Conservation (phyloP, 1,284 basidiomycete genomes). For the Lentinula novae-zelandiae region DNA sequence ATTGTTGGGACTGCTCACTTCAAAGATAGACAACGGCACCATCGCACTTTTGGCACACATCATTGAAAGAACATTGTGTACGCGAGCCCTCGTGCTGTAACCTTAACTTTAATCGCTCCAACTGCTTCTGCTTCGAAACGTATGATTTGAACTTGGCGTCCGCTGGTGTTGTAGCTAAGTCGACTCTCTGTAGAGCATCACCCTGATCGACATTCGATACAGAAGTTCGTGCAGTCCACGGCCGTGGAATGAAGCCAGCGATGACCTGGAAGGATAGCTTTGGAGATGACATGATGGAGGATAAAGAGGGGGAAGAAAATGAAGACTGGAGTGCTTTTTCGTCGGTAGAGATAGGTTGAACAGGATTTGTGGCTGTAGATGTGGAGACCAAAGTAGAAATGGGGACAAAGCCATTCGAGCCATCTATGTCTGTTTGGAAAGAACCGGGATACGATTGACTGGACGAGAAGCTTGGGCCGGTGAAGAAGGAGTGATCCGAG, state of each 20-base stretch:
- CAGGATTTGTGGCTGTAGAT: not conserved
- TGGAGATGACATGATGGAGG: conserved; percentile 49
- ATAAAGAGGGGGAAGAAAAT: conserved; percentile 29
- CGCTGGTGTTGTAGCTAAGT: not conserved
- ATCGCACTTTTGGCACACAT: conserved; percentile 41
- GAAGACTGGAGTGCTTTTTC: conserved; percentile 5
- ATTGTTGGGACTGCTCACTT: conserved; percentile 24
- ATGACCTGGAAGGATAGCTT: conserved; percentile 46
- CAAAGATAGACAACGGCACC: conserved; percentile 39
- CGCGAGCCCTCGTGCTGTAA: conserved; percentile 39
- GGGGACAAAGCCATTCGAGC: not conserved
- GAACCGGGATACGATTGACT: conserved; percentile 7
- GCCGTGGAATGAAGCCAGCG: conserved; percentile 47
- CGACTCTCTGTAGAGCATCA: conserved; percentile 19
- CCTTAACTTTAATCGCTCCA: conserved; percentile 53
- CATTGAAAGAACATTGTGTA: conserved; percentile 24
- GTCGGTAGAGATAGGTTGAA: not conserved
- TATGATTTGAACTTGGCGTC: conserved; percentile 27
- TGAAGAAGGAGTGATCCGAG: conserved; percentile 1
- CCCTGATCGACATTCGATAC: not conserved
- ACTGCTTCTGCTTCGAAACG: conserved; percentile 59
- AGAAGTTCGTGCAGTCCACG: conserved; percentile 14
- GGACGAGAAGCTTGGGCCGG: not conserved
- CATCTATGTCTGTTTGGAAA: not conserved
- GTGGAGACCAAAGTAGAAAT: not conserved